Base-by-base conservation (phyloP, 495 filamentous ascomycete species). In the Aspergillus kassunensis region DNA sequence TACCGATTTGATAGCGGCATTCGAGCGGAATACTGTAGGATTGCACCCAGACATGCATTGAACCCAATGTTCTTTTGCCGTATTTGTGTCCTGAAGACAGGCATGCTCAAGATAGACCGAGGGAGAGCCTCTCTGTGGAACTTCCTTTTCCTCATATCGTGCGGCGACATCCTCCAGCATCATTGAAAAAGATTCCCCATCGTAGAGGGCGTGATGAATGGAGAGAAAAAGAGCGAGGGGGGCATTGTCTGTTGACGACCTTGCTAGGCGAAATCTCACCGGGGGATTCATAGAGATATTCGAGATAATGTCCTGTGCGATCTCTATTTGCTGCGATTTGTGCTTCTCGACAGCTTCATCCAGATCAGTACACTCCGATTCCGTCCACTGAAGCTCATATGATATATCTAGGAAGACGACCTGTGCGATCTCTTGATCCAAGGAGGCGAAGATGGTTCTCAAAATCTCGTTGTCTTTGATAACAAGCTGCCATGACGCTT, bases 181-280 rank as follows among this genome's bases (percentile, higher is more conserved):
- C 21, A 91, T 68, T 0, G 76, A 63, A 23, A 95, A 75, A 47
- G 89, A 92, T 58, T 80, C 87, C 1, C 87, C 91, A 69, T 97
- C 92, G 58, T 97, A 97, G 0, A 97, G 69, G 6, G 82, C 89
- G 61, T 97, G 92, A 66, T 49, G 63, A 27, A 71, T 61, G 9
- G 61, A 53, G n/a, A 71, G 58, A 34, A 63, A 52, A 0, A 71
- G 43, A 27, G 61, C 54, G 3, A 60, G 25, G 0, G 58, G 56
- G 3, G 48, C 23, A 7, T 60, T 52, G 2, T 47, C 57, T 10
- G 4, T 25, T 1, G 46, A 43, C 21, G 54, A 49, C n/a, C 20
- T 56, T 15, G 58, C 49, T 8, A 68, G 20, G 12, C 42, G 51
- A 27, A 69, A 58, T 30, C 61, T 58, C 1, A 68, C 31, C 11